Evolutionary conservation across 2,329 filamentous ascomycete genomes (phyloP).

Genomic region (Cladosporium sp.): DNA sequence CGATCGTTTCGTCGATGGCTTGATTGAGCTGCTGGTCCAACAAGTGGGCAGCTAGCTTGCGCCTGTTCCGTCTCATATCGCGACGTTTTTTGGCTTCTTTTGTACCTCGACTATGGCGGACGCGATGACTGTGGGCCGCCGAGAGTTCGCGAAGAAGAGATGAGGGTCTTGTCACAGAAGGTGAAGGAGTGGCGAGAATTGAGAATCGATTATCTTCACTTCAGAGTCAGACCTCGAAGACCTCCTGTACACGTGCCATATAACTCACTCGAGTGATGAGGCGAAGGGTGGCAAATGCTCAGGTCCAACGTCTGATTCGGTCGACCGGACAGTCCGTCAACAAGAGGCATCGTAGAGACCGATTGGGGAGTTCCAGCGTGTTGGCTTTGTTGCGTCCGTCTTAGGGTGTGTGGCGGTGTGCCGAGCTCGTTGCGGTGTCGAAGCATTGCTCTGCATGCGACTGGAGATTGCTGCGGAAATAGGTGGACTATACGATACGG

Average conservation of each 20-base stretch:
- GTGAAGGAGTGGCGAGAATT: constrained; percentile 15
- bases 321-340: neutral
- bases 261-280: constrained; percentile 17
- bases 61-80: constrained; percentile 21
- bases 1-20: constrained; percentile 23
- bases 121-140: constrained; percentile 17
- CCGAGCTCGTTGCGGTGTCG: constrained; percentile 15
- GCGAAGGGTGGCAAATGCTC: constrained; percentile 23
- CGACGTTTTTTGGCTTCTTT: constrained; percentile 28
- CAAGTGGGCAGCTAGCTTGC: constrained; percentile 23
- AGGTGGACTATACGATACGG: constrained; percentile 5
- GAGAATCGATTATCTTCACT: constrained; percentile 25
- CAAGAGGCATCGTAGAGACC: constrained; percentile 5
- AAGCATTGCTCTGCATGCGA: constrained; percentile 16
- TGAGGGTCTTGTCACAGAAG: neutral
- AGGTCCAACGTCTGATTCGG: constrained; percentile 18
- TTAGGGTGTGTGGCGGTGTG: constrained; percentile 14
- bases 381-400: constrained; percentile 14
- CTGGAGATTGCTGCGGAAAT: constrained; percentile 5
- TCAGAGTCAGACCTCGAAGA: neutral
- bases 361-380: constrained; percentile 13
- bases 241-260: too few species aligned
- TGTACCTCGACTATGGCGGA: constrained; percentile 24
- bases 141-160: constrained; percentile 13
- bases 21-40: constrained; percentile 26